phyloP scores from a whole-genome alignment of 164 flowering plant genomes.

The Chimonanthus salicifolius region DNA sequence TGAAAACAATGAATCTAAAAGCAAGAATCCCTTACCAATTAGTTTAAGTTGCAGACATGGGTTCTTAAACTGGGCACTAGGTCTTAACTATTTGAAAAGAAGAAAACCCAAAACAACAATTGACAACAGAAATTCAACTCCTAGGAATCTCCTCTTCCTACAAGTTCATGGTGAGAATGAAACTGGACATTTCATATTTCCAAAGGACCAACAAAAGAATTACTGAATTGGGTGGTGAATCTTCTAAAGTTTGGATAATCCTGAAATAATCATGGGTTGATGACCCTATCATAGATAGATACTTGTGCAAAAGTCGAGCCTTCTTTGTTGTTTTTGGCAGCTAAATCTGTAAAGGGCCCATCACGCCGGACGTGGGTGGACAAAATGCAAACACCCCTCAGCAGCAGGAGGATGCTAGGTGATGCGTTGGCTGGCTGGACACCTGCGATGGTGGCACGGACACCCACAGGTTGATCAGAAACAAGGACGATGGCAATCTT shows the following conservation, averaged over 20 bases:
- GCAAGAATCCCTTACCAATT: not conserved
- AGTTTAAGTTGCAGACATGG: not conserved
- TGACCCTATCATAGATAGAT: no score
- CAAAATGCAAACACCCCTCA: no score
- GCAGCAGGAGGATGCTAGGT: no score
- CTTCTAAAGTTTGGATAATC: not conserved
- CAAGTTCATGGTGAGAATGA: not conserved
- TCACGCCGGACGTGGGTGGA: no score
- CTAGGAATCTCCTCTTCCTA: not conserved
- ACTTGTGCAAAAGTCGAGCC: no score
- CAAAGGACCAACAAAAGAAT: not conserved
- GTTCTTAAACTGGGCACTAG: not conserved
- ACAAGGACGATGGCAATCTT: no score
- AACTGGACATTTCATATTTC: not conserved
- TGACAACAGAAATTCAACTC: not conserved
- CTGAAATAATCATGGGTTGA: not conserved
- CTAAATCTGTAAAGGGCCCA: not conserved
- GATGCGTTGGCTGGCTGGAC: no score
- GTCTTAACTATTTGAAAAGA: not conserved
- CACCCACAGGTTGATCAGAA: no score
- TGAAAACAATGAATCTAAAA: not conserved
- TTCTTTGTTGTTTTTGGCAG: no score
- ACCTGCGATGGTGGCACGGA: no score
- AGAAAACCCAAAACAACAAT: not conserved
- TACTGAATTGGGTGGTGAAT: not conserved